Base-by-base conservation (phyloP, 345 rosid genomes). In the Aquilaria sinensis region DNA sequence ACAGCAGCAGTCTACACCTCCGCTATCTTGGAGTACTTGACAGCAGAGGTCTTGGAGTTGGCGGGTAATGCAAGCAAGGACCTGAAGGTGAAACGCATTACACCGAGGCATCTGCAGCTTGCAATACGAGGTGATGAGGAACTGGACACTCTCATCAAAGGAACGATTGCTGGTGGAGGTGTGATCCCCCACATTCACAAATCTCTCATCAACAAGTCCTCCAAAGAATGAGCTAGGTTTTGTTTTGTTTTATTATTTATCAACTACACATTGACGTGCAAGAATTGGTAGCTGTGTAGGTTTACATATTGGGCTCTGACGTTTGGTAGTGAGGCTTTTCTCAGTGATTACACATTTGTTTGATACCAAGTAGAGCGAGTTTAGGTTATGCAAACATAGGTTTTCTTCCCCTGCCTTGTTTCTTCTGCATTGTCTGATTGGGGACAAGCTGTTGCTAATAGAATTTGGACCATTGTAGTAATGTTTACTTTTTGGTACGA, bases 181-280 rank as follows among this genome's bases (percentile, higher is more conserved):
- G 92, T 86, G 56, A 86, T 86, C 34, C 92, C 92, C 0, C 92
- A 83, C 72, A 83, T 86, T 62, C 92, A 86, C 82, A 83, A 86
- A 69, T 81, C 87, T 15, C 89, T 86, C 69, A 83, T 86, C 80
- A 83, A 83, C 78, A 86, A 86, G 55, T 81, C 89, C 47, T 73
- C 85, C 53, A 85, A 85, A 72, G 91, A 85, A 65, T 82, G 74
- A 71, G 30, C 31, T 3, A 50, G 11, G 12, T 16, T 11, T 6
- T 47, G 46, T 60, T 6, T 6, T 30, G 32, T 51, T 58, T 57
- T 16, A 16, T 16, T 16, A 16, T 16, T 16, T 16, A 16, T 16
- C 23, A 16, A 16, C 23, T 16, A 16, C 23, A 16, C 23, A 16
- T 16, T 16, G 23, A 16, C 23, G 23, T 16, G 23, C 23, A 16